Evolutionary conservation across 2,329 filamentous ascomycete species (phyloP).

Genomic region (Nemania abortiva): DNA sequence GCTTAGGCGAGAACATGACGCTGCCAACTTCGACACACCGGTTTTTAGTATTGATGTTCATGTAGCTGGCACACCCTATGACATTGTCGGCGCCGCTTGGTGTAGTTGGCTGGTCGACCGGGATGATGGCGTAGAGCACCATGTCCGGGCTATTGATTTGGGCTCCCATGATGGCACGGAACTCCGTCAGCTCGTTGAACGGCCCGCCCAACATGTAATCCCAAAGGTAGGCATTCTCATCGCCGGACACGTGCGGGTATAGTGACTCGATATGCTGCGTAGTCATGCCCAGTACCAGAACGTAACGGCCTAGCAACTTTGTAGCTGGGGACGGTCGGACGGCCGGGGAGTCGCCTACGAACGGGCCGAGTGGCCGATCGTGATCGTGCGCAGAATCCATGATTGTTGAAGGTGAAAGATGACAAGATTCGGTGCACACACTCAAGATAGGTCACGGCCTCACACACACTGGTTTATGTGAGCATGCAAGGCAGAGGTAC

Average conservation of each 20-base stretch:
- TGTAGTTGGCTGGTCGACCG: slow-evolving; percentile 27
- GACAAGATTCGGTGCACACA: too few relatives aligned
- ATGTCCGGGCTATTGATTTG: slow-evolving; percentile 40
- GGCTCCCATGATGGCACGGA: slow-evolving; percentile 38
- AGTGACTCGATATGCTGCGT: slow-evolving; percentile 40
- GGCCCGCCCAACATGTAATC: slow-evolving; percentile 47
- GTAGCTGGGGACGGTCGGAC: slow-evolving; percentile 39
- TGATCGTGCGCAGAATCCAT: slow-evolving; percentile 26
- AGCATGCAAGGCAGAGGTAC: too few relatives aligned
- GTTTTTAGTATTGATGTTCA: slow-evolving; percentile 62
- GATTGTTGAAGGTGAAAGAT: neutral
- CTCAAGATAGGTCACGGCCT: neutral
- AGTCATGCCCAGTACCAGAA: slow-evolving; percentile 42
- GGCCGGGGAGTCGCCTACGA: slow-evolving; percentile 37
- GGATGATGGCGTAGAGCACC: slow-evolving; percentile 47
- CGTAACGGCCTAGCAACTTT: slow-evolving; percentile 42
- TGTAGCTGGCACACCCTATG: slow-evolving; percentile 47
- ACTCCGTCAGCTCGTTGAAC: slow-evolving; percentile 40
- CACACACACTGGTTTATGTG: neutral
- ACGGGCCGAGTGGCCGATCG: slow-evolving; percentile 31
- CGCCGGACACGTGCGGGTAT: slow-evolving; percentile 44
- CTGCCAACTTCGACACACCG: slow-evolving; percentile 68
- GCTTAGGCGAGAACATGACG: slow-evolving; percentile 61
- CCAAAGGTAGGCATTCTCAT: slow-evolving; percentile 45
- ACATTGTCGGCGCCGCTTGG: slow-evolving; percentile 32